Base-by-base conservation (phyloP, 2,329 filamentous ascomycete species). In the Didymella exigua region DNA sequence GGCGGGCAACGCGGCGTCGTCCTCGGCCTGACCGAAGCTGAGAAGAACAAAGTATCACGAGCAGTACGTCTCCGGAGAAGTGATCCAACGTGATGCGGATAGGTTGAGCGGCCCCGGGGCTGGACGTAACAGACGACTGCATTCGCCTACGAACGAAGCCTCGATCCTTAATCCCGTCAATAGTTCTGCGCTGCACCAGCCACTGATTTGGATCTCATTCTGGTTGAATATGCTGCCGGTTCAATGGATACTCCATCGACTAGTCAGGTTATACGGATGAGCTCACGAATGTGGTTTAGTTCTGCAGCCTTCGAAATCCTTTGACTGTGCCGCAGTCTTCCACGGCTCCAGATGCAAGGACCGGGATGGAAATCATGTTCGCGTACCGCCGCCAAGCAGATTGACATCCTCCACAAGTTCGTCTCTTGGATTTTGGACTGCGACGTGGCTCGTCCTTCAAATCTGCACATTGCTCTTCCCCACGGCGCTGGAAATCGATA, bases 331-430 rank as follows among this genome's bases (percentile, higher is more conserved):
- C 45, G 38, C 45, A 14, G 37, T n/a, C 16, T 18, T 33, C 30
- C 19, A 26, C 9, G 21, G n/a, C n/a, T 27, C 26, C 11, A 38
- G 26, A 41, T 49, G 45, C 52, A 55, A 34, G 41, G 34, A 24
- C 44, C 29, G 27, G 23, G 23, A 34, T 26, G 38, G 23, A 24
- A 34, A 41, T 36, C 21, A 23, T 26, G 27, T 38, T 55, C 34
- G 45, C 41, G 46, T 36, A 36, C 36, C 40, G 8, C 19, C 30
- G 31, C 30, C 36, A 27, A 38, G 27, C 13, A 10, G 9, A 27
- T 16, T 46, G 27, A n/a, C n/a, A n/a, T 40, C 10, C 10, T 43
- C 30, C 4, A 18, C 8, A 34, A 24, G 21, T 13, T 8, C 19
- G 19, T 33, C 18, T 31, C 18, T 36, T 24, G n/a, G 14, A 33